Percentiles rank a stretch among this genome's conserved stretches.
Evolutionary conservation across 2,329 filamentous ascomycete genomes (phyloP).

Genomic region (Penicillium decumbens): DNA sequence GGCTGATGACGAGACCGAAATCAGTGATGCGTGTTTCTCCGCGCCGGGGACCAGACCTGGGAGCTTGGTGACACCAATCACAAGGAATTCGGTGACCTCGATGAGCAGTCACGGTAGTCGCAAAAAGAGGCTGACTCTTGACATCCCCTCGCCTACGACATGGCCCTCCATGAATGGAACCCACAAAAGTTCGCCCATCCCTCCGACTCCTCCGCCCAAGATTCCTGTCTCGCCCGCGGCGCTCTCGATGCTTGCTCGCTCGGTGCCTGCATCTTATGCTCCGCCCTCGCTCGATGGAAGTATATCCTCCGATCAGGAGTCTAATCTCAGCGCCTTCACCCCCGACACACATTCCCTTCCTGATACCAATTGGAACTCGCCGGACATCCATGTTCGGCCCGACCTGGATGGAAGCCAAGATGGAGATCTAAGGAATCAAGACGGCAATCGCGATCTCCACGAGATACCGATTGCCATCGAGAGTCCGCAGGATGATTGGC

Average conservation of each 20-base stretch:
- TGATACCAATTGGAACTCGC: constrained; percentile 58
- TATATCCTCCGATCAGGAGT: constrained; percentile 80
- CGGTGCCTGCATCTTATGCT: constrained; percentile 69
- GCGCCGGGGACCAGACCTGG: constrained; percentile 49
- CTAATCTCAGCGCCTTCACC: constrained; percentile 77
- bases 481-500: constrained; percentile 56
- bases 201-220: constrained; percentile 48
- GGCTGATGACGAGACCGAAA: constrained; percentile 39
- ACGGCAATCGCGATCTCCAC: constrained; percentile 26
- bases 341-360: constrained; percentile 61
- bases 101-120: constrained; percentile 33
- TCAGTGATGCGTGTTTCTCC: constrained; percentile 46
- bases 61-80: constrained; percentile 44
- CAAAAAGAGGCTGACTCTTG: constrained; percentile 54
- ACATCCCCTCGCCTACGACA: constrained; percentile 55
- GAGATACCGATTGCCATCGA: constrained; percentile 39
- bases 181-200: constrained; percentile 46
- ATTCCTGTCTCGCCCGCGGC: constrained; percentile 73
- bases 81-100: constrained; percentile 35
- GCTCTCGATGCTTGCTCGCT: constrained; percentile 65
- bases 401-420: constrained; percentile 31
- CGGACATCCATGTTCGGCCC: constrained; percentile 32
- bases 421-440: constrained; percentile 23
- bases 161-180: constrained; percentile 56
- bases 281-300: constrained; percentile 88